Conservation (phyloP, 208 protist genomes). For the Entamoeba invadens region DNA sequence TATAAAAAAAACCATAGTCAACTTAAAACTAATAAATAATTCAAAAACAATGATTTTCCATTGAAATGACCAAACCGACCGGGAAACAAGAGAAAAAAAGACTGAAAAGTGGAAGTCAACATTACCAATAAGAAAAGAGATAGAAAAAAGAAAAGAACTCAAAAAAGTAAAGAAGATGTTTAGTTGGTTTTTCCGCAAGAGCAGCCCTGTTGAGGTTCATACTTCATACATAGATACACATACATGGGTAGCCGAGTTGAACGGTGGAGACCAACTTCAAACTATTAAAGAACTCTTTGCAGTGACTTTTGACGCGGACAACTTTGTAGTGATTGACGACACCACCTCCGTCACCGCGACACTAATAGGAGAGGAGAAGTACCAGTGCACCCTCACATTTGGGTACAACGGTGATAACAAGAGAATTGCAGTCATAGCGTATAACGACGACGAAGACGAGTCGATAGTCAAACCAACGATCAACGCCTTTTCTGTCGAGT, state of each 20-base stretch:
- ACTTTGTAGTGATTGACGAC: background rate
- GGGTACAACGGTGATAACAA: background rate
- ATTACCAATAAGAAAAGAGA: no score
- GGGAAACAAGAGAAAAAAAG: no score
- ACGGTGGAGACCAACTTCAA: background rate
- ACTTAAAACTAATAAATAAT: no score
- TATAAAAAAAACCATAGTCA: no score
- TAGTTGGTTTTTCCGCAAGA: background rate
- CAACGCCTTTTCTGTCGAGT: background rate
- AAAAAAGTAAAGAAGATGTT: background rate
- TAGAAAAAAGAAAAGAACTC: background rate
- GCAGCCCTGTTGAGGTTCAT: background rate
- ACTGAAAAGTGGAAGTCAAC: no score
- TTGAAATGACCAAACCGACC: no score
- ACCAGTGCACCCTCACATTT: background rate
- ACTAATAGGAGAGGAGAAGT: background rate
- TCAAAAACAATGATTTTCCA: no score
- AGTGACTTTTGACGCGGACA: background rate
- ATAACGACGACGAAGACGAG: background rate
- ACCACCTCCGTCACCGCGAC: background rate
- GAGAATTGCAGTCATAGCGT: background rate
- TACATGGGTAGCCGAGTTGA: background rate
- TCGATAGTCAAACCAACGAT: background rate
- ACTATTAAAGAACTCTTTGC: background rate
- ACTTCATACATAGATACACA: background rate